Percentiles rank a stretch among this genome's conserved stretches.
These are phyloP conservation scores for Candida berthetii DNA, from an alignment of 805 yeast species.

Conservation along the genomic window DNA sequence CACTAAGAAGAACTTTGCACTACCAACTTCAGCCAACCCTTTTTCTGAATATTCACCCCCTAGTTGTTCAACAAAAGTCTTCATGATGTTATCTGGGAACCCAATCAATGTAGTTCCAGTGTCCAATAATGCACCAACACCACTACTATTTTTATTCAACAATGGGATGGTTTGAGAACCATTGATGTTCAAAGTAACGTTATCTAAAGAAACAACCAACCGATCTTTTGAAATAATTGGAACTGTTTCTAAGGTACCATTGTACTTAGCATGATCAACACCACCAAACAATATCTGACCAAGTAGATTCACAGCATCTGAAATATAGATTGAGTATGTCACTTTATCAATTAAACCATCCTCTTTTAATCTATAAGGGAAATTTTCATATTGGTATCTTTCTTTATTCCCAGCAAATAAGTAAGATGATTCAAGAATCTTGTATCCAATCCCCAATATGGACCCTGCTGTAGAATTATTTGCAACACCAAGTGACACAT, in stretches of 20 bases:
- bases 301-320: constrained; percentile 14
- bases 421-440: constrained; percentile 53
- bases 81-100: constrained; percentile 31
- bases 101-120: constrained; percentile 49
- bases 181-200: constrained; percentile 26
- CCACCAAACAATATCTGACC: constrained; percentile 49
- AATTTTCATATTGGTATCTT: constrained; percentile 13
- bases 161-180: constrained; percentile 20
- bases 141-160: constrained; percentile 27
- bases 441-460: constrained; percentile 63
- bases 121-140: constrained; percentile 37
- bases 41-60: neutral
- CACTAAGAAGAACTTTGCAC: constrained; percentile 30
- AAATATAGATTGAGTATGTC: constrained; percentile 42
- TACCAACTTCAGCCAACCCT: constrained; percentile 13
- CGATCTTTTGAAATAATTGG: constrained; percentile 9
- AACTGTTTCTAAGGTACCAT: constrained; percentile 33
- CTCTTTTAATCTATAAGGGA: constrained; percentile 24
- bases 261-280: constrained; percentile 42
- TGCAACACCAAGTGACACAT: constrained; percentile 65
- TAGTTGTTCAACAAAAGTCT: neutral
- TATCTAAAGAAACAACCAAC: constrained; percentile 13
- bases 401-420: constrained; percentile 16
- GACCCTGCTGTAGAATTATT: constrained; percentile 51
- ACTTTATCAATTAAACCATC: constrained; percentile 33